Conservation (phyloP, 164 flowering plant species). For the Umbellularia californica region DNA sequence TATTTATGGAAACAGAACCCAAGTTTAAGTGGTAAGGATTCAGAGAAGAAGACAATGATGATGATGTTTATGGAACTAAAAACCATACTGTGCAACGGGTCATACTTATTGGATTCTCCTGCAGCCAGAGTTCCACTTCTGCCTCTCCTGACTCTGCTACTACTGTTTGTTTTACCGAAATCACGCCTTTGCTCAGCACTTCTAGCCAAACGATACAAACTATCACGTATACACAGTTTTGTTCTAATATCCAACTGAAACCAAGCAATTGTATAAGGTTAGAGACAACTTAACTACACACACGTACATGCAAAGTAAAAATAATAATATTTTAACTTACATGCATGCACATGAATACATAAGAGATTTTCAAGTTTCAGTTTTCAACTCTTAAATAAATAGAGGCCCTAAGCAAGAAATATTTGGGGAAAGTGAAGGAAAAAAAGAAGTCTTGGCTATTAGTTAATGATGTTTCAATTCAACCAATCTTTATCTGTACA, state of each 20-base stretch:
- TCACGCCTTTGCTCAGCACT: constrained; percentile 80
- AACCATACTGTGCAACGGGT: neutral
- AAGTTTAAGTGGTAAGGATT: no score
- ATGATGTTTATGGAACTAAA: no score
- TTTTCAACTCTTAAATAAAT: neutral
- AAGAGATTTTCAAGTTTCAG: neutral
- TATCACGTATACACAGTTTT: constrained; percentile 78
- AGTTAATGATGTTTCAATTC: neutral
- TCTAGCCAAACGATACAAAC: constrained; percentile 84
- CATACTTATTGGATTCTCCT: constrained; percentile 53
- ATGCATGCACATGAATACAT: neutral
- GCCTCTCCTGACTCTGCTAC: constrained; percentile 29
- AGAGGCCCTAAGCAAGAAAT: neutral
- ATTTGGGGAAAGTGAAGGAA: neutral
- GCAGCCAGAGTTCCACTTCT: constrained; percentile 25
- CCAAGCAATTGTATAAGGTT: constrained; percentile 10
- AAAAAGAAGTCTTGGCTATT: neutral
- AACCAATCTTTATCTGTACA: no score
- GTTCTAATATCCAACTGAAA: constrained; percentile 78
- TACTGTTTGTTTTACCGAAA: constrained; percentile 18
- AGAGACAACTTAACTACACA: neutral
- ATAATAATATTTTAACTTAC: neutral
- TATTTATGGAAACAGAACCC: no score
- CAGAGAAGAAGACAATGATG: neutral
- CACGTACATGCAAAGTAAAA: no score